Percentiles rank a stretch among this genome's conserved stretches.
Conservation (phyloP, 306 rosid species). For the Canavalia gladiata region DNA sequence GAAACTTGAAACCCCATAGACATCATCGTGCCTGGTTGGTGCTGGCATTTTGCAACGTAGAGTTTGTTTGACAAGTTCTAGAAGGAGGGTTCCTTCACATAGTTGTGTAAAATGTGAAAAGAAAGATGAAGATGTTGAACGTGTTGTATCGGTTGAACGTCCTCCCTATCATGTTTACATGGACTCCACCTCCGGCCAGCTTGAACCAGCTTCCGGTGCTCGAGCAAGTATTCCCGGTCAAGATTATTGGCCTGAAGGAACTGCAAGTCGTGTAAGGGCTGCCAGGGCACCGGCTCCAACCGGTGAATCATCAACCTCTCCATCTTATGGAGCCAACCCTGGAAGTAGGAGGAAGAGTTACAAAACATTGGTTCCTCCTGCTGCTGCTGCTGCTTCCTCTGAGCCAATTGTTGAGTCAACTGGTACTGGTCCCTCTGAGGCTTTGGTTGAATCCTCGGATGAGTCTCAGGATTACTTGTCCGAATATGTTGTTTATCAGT, state of each 20-base stretch:
- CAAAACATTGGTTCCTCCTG: slow-evolving; percentile 54
- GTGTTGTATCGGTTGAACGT: slow-evolving; percentile 74
- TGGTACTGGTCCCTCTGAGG: slow-evolving; percentile 56
- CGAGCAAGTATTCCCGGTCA: slow-evolving; percentile 91
- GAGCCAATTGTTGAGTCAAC: slow-evolving; percentile 50
- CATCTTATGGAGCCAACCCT: slow-evolving; percentile 87
- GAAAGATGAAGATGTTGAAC: slow-evolving; percentile 67
- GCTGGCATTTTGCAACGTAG: slow-evolving; percentile 65
- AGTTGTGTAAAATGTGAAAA: slow-evolving; percentile 78
- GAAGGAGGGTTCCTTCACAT: slow-evolving; percentile 53
- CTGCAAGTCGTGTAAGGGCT: slow-evolving; percentile 84
- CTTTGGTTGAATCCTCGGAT: slow-evolving; percentile 61
- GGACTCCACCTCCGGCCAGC: slow-evolving; percentile 95
- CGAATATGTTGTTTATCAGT: slow-evolving; percentile 82
- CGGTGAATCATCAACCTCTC: slow-evolving; percentile 76
- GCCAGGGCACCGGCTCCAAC: slow-evolving; percentile 86
- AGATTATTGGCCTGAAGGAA: slow-evolving; percentile 98
- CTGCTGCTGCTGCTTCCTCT: slow-evolving; percentile 48
- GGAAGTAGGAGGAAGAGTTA: slow-evolving; percentile 95
- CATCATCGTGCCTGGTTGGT: slow-evolving; percentile 66
- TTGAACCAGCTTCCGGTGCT: slow-evolving; percentile 99
- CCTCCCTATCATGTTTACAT: slow-evolving; percentile 84
- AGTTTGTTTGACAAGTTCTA: slow-evolving; percentile 55
- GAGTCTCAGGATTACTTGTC: slow-evolving; percentile 68
- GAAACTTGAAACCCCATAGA: slow-evolving; percentile 55